Percentiles rank a stretch among this genome's conserved stretches.
These are phyloP conservation scores for Oidiodendron maius DNA, from an alignment of 495 filamentous ascomycete genomes.

Conservation along the genomic window DNA sequence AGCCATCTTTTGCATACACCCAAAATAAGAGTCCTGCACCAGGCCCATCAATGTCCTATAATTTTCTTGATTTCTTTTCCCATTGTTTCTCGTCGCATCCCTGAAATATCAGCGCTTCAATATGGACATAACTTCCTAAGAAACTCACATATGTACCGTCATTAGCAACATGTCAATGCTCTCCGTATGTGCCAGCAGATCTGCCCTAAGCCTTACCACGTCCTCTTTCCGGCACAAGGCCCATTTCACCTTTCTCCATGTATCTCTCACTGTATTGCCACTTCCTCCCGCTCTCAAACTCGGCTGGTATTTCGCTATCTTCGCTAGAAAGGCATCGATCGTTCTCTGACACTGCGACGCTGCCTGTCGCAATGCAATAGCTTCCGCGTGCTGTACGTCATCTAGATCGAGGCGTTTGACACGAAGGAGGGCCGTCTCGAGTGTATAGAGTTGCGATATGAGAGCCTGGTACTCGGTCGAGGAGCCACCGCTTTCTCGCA, in stretches of 20 bases:
- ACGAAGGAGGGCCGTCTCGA: conserved; percentile 24
- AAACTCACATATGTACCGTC: conserved; percentile 20
- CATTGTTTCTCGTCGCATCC: conserved; percentile 2
- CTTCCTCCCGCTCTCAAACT: conserved; percentile 12
- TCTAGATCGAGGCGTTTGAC: conserved; percentile 24
- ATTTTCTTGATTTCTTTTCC: conserved; percentile 1
- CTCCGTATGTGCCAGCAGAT: conserved; percentile 24
- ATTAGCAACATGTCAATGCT: conserved; percentile 24
- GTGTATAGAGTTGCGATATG: conserved; percentile 22
- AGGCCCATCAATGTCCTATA: conserved; percentile 9
- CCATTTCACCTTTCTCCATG: conserved; percentile 26
- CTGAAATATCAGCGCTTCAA: background rate
- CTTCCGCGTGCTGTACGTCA: conserved; percentile 13
- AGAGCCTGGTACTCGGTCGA: conserved; percentile 20
- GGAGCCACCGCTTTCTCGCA: conserved; percentile 16
- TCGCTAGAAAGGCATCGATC: conserved; percentile 24
- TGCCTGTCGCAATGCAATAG: conserved; percentile 21
- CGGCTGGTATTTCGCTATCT: conserved; percentile 22
- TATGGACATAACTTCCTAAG: background rate
- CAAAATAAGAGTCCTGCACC: conserved; percentile 12
- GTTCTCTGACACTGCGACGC: conserved; percentile 25
- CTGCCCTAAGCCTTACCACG: conserved; percentile 23
- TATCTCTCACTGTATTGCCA: conserved; percentile 14
- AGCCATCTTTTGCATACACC: too few relatives aligned
- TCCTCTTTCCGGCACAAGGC: conserved; percentile 25